A percentile compares a stretch with the other conserved stretches of the same genome.
Evolutionary conservation across 129 eudicot species (phyloP).

Genomic region (Centaurea solstitialis): DNA sequence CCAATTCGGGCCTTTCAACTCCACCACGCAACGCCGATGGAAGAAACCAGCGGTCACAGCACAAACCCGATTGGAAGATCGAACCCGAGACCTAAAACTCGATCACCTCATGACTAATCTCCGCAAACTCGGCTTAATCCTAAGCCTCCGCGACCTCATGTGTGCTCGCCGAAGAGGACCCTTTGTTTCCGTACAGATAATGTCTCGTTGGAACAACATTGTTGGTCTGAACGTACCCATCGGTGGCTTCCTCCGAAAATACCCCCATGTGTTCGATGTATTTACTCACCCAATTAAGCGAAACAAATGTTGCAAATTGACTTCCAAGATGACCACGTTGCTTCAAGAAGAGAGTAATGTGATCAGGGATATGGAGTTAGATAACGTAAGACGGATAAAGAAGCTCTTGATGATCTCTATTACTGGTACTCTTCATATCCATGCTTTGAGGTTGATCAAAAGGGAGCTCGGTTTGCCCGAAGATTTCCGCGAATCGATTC

Average conservation of each 20-base stretch:
- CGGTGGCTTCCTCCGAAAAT: slow-evolving; percentile 58
- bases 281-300: slow-evolving; percentile 66
- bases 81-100: slow-evolving; percentile 76
- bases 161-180: slow-evolving; percentile 56
- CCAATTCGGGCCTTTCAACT: slow-evolving; percentile 59
- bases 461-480: slow-evolving; percentile 80
- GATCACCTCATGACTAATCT: slow-evolving; percentile 47
- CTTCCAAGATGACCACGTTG: slow-evolving; percentile 43
- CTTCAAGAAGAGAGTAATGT: slow-evolving; percentile 47
- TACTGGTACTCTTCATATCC: slow-evolving; percentile 65
- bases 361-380: slow-evolving; percentile 35
- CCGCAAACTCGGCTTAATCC: slow-evolving; percentile 54
- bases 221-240: slow-evolving; percentile 51
- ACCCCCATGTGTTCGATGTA: slow-evolving; percentile 84
- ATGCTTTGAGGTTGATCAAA: slow-evolving; percentile 75
- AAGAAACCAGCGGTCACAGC: slow-evolving; percentile 66
- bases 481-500: slow-evolving; percentile 74
- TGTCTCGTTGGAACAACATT: slow-evolving; percentile 58
- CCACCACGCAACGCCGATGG: slow-evolving; percentile 67
- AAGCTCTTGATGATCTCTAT: slow-evolving; percentile 71
- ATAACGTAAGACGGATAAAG: slow-evolving; percentile 49
- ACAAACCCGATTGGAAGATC: slow-evolving; percentile 74
- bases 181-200: slow-evolving; percentile 66
- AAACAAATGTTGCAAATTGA: slow-evolving; percentile 62
- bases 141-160: slow-evolving; percentile 57